Conservation (phyloP, 129 eudicot species). For the Kitagawia praeruptora region DNA sequence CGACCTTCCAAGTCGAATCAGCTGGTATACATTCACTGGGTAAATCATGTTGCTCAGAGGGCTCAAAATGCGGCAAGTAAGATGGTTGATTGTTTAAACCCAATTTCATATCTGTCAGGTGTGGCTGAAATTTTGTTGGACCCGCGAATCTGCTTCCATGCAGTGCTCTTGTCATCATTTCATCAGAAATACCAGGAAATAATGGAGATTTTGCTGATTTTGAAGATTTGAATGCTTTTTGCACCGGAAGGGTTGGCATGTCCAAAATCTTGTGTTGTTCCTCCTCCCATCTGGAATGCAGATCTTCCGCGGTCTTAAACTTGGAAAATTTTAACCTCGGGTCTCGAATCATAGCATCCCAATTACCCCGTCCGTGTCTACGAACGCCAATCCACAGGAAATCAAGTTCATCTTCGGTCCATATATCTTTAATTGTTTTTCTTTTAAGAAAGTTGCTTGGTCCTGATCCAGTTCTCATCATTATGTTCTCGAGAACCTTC, state of each 20-base stretch:
- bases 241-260: conserved; percentile 21
- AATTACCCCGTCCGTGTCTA: conserved; percentile 77
- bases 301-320: conserved; percentile 57
- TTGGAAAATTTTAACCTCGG: conserved; percentile 64
- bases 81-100: conserved; percentile 56
- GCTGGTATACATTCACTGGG: conserved; percentile 24
- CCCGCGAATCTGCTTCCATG: conserved; percentile 47
- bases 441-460: conserved; percentile 36
- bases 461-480: conserved; percentile 65
- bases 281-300: conserved; percentile 76
- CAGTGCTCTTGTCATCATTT: conserved; percentile 66
- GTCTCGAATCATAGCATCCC: conserved; percentile 81
- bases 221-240: conserved; percentile 23
- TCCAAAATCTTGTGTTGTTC: conserved; percentile 72
- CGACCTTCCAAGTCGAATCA: conserved; percentile 36
- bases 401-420: conserved; percentile 98
- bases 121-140: conserved; percentile 49
- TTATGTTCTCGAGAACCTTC: conserved; percentile 79
- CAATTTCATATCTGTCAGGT: conserved; percentile 74
- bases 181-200: conserved; percentile 54
- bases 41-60: conserved; percentile 26
- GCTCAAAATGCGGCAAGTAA: conserved; percentile 26
- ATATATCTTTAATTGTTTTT: conserved; percentile 47
- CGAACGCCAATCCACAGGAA: conserved; percentile 93
- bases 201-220: conserved; percentile 38